Conservation (phyloP, 768 basidiomycete genomes). For the Collybia sp. region DNA sequence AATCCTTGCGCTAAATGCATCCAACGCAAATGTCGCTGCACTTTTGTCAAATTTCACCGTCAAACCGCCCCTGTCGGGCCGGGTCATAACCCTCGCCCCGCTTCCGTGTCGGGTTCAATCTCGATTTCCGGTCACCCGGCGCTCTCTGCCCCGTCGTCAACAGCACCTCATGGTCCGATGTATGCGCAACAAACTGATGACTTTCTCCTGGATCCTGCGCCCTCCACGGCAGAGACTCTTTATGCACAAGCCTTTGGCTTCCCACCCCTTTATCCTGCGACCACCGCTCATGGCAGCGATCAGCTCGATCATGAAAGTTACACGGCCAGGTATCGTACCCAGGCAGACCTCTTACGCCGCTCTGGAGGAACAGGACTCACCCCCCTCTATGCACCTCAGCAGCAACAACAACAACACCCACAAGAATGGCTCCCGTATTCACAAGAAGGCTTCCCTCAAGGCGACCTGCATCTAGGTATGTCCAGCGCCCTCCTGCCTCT, state of each 20-base stretch:
- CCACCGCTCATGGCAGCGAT: not conserved
- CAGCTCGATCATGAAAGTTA: conserved; percentile 28
- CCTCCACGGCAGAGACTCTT: conserved; percentile 21
- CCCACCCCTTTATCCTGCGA: conserved; percentile 13
- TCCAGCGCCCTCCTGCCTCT: no score
- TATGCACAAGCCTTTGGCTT: conserved; percentile 17
- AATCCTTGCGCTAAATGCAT: conserved; percentile 82
- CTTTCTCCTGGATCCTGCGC: conserved; percentile 28
- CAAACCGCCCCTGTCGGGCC: conserved; percentile 78
- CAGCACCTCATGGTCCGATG: conserved; percentile 20
- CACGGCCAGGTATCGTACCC: conserved; percentile 40
- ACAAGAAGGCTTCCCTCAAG: no score
- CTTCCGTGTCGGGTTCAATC: conserved; percentile 9
- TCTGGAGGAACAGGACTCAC: no score
- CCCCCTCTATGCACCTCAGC: not conserved
- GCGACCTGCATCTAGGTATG: no score
- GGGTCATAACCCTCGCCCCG: conserved; percentile 48
- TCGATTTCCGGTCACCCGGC: conserved; percentile 10
- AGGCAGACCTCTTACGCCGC: conserved; percentile 39
- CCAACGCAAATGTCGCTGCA: conserved; percentile 68
- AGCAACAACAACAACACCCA: not conserved
- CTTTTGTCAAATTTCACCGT: conserved; percentile 78
- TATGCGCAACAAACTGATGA: conserved; percentile 27
- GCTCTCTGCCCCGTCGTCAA: conserved; percentile 7
- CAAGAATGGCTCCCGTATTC: not conserved